These are phyloP conservation scores for Solanum peruvianum DNA, from an alignment of 257 asterid species.

Conservation along the genomic window DNA sequence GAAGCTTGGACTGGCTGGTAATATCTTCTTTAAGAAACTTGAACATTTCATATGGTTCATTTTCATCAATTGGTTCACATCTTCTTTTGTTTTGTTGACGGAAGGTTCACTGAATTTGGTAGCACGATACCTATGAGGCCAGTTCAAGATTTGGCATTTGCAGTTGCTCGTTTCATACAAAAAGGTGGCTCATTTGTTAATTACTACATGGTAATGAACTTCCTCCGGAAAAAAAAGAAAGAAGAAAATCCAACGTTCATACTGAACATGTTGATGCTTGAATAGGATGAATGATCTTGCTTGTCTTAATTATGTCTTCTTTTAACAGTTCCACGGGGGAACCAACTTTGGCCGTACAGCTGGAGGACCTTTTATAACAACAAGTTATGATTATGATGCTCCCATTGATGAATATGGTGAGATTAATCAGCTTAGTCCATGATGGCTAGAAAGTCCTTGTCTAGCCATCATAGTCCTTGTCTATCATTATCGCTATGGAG, in stretches of 20 bases:
- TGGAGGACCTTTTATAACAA: slow-evolving; percentile 63
- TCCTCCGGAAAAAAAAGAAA: background rate
- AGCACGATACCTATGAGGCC: slow-evolving; percentile 47
- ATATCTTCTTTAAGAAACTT: too few relatives aligned
- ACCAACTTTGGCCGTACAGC: slow-evolving; percentile 73
- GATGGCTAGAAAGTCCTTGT: background rate
- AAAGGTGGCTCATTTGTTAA: slow-evolving; percentile 55
- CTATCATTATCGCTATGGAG: background rate
- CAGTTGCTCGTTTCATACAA: slow-evolving; percentile 53
- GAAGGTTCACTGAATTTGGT: slow-evolving; percentile 60
- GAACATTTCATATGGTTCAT: background rate
- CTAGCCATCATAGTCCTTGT: too few relatives aligned
- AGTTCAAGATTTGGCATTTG: slow-evolving; percentile 66
- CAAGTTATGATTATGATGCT: slow-evolving; percentile 73
- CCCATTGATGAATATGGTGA: slow-evolving; percentile 68
- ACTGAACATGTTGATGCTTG: background rate
- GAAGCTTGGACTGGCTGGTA: slow-evolving; percentile 81
- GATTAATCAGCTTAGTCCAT: background rate
- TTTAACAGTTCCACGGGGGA: slow-evolving; percentile 59
- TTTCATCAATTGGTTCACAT: background rate
- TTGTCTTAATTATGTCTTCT: background rate
- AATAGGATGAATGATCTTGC: background rate
- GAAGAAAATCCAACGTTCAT: background rate
- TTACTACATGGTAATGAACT: slow-evolving; percentile 52
- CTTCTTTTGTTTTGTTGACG: background rate